These are phyloP conservation scores for Phoma herbarum DNA, from an alignment of 2,329 filamentous ascomycete species.

Conservation along the genomic window DNA sequence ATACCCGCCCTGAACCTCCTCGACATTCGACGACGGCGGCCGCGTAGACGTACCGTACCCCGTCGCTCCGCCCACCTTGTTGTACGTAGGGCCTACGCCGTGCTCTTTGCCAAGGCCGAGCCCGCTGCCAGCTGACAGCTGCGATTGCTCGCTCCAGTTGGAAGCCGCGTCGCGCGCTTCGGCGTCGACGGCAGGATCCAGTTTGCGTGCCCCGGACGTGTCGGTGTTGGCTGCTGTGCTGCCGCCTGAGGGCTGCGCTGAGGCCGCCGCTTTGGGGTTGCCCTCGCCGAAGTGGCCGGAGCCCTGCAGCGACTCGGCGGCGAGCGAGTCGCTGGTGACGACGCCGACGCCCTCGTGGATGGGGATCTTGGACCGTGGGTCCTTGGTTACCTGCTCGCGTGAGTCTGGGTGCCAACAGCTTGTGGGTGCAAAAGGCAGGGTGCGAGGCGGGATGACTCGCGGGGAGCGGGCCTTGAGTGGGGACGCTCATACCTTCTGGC, in stretches of 20 bases:
- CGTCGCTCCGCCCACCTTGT: constrained; percentile 31
- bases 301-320: constrained; percentile 71
- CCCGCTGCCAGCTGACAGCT: constrained; percentile 53
- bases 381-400: constrained; percentile 55
- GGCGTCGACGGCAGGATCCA: constrained; percentile 59
- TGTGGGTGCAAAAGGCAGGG: background rate
- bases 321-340: constrained; percentile 75
- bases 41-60: constrained; percentile 28
- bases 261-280: constrained; percentile 64
- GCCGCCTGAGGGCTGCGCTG: constrained; percentile 60
- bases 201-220: constrained; percentile 61
- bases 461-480: background rate
- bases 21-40: constrained; percentile 2
- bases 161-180: constrained; percentile 56
- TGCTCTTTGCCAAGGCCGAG: constrained; percentile 44
- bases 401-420: background rate
- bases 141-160: constrained; percentile 51
- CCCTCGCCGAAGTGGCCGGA: constrained; percentile 68
- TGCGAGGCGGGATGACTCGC: constrained; percentile 14
- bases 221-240: constrained; percentile 66
- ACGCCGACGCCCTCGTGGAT: constrained; percentile 70
- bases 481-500: constrained; percentile 14
- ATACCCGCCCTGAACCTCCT: constrained; percentile 40
- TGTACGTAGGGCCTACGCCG: constrained; percentile 49
- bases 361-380: constrained; percentile 57